phyloP scores from a whole-genome alignment of 768 basidiomycete genomes.

The Russula ochroleuca region DNA sequence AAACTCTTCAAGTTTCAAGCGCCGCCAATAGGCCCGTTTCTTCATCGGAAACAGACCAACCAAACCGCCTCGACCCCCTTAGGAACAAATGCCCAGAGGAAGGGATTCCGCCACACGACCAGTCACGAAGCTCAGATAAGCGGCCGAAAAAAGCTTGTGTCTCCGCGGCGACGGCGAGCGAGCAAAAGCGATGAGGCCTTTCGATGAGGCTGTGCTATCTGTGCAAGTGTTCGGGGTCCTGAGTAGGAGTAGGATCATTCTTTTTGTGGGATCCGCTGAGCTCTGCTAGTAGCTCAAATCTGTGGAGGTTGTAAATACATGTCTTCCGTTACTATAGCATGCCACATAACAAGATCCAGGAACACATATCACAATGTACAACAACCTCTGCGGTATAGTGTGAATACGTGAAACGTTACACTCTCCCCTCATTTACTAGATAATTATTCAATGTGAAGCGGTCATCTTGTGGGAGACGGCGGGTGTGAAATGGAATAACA shows the following conservation, averaged over 20 bases:
- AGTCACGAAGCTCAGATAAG: too few species aligned
- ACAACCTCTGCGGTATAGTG: background rate
- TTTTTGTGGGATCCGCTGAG: background rate
- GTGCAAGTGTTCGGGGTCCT: too few species aligned
- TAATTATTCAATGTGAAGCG: background rate
- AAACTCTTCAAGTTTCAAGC: too few species aligned
- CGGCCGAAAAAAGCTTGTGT: background rate
- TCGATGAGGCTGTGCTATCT: too few species aligned
- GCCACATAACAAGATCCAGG: background rate
- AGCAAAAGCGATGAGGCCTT: background rate
- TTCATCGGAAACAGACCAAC: background rate
- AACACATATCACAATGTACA: background rate
- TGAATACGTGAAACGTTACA: background rate
- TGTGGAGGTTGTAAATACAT: background rate
- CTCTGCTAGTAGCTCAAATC: background rate
- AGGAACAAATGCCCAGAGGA: too few species aligned
- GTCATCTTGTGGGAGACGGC: background rate
- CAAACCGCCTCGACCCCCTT: background rate
- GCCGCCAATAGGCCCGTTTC: background rate
- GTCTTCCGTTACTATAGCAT: background rate
- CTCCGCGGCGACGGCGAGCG: background rate
- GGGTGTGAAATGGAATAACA: background rate
- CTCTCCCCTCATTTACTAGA: background rate
- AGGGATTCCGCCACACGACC: too few species aligned
- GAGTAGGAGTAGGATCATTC: too few species aligned